These are phyloP conservation scores for Vinca minor DNA, from an alignment of 257 asterid genomes.

Conservation along the genomic window DNA sequence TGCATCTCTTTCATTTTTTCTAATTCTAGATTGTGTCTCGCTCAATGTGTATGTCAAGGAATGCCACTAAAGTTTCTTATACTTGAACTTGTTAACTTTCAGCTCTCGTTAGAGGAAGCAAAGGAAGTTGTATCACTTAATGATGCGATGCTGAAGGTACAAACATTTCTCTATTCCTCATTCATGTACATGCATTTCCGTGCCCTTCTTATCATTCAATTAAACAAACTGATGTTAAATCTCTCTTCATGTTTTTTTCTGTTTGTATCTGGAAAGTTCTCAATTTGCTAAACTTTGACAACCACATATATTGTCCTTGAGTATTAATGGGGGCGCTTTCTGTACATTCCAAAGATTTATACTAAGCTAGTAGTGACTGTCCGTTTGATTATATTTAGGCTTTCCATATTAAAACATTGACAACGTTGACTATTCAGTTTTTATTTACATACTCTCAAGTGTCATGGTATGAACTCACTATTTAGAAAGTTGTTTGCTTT, in stretches of 20 bases:
- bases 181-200: conserved; percentile 11
- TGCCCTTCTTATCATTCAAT: not conserved
- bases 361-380: not conserved
- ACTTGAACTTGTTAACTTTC: conserved; percentile 26
- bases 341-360: not conserved
- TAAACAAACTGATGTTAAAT: not conserved
- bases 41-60: not conserved
- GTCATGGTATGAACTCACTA: too few species aligned
- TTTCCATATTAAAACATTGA: not conserved
- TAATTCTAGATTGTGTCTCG: not conserved
- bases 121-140: conserved; percentile 53
- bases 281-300: not conserved
- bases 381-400: too few species aligned
- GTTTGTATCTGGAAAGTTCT: not conserved
- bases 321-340: not conserved
- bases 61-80: conserved; percentile 15
- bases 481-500: not conserved
- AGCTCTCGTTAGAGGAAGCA: conserved; percentile 68
- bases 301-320: not conserved
- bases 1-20: conserved; percentile 13
- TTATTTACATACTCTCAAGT: too few species aligned
- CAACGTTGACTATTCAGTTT: too few species aligned
- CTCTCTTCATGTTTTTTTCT: too few species aligned
- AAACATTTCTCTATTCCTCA: conserved; percentile 4
- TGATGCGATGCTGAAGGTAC: conserved; percentile 66